Base-by-base conservation (phyloP, 306 rosid species). In the Cicer cuneatum region DNA sequence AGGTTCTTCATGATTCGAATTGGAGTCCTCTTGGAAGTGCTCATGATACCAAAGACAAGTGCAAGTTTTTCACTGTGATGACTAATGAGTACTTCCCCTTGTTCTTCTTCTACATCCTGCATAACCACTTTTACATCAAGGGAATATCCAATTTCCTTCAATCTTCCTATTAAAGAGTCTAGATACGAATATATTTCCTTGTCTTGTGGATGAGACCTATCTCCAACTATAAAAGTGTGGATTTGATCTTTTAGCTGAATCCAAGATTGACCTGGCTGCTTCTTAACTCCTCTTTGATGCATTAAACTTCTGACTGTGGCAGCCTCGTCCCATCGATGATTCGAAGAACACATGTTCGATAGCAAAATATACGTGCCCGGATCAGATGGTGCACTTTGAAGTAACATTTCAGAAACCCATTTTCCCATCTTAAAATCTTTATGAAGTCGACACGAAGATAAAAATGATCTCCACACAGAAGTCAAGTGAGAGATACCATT, bases 211-310 rank as follows among this genome's bases (percentile, higher is more conserved):
- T 89, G 93, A 10, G 87, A 83, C 82, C 81, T 78, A 78, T 93
- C 96, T 72, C 89, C 87, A 71, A 84, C 72, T 77, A 85, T 49
- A 71, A 89, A 89, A 38, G 84, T 73, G 77, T 93, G 93, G 60
- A 85, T 86, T 85, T 83, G 78, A 85, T 85, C 85, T 76, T 85
- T 89, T 62, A 87, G 74, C 72, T 87, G 90, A 74, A 93, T 82
- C 98, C 97, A 91, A 80, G 97, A 89, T 71, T 87, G 94, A 57
- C 97, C 96, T 0, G 91, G 93, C 52, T 84, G 85, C 82, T 93
- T 93, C 66, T 75, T 83, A 48, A 94, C 75, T 65, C 91, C 89
- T 87, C 90, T 89, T 56, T 69, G 69, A 65, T 85, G 83, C 98
- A 94, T 94, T 81, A 83, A 78, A 35, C 74, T 74, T 83, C 96